Percentiles rank a stretch among this genome's conserved stretches.
Evolutionary conservation across 352 stramenopile genomes (phyloP).

Genomic region (Aphanomyces cochlioides): DNA sequence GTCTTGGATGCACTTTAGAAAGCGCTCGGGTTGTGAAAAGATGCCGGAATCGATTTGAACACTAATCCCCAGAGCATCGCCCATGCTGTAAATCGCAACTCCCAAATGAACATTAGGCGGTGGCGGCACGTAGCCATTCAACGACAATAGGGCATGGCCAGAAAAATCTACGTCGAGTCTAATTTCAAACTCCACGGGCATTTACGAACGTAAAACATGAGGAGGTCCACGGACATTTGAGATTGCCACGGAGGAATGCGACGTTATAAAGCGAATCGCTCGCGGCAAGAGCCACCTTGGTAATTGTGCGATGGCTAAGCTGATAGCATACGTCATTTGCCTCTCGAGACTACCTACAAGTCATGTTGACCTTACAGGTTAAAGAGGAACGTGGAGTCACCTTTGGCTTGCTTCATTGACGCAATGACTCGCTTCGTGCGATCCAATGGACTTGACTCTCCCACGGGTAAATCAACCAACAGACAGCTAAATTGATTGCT

Average conservation of each 20-base stretch:
- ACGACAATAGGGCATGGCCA: slow-evolving; percentile 48
- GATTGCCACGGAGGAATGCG: slow-evolving; percentile 56
- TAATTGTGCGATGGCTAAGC: slow-evolving; percentile 52
- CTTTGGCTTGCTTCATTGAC: neutral
- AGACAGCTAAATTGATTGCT: slow-evolving; percentile 10
- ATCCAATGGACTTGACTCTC: neutral
- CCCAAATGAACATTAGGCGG: slow-evolving; percentile 70
- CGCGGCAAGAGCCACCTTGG: slow-evolving; percentile 48
- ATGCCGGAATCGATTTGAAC: slow-evolving; percentile 66
- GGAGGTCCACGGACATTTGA: slow-evolving; percentile 1
- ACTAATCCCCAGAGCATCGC: slow-evolving; percentile 65
- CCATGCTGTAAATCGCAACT: slow-evolving; percentile 61
- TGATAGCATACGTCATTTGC: slow-evolving; percentile 45
- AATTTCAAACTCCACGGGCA: neutral
- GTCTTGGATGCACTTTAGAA: slow-evolving; percentile 55
- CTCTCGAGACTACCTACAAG: slow-evolving; percentile 3
- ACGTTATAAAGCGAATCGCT: slow-evolving; percentile 53
- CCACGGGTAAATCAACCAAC: neutral
- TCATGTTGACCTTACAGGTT: neutral
- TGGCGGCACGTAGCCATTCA: slow-evolving; percentile 68
- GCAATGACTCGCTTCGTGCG: neutral
- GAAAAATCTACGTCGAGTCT: slow-evolving; percentile 35
- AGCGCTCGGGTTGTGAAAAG: slow-evolving; percentile 55
- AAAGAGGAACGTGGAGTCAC: neutral
- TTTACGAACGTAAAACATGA: neutral